phyloP scores from a whole-genome alignment of 108 stramenopile species.

The Pseudonitzschia multistriata region DNA sequence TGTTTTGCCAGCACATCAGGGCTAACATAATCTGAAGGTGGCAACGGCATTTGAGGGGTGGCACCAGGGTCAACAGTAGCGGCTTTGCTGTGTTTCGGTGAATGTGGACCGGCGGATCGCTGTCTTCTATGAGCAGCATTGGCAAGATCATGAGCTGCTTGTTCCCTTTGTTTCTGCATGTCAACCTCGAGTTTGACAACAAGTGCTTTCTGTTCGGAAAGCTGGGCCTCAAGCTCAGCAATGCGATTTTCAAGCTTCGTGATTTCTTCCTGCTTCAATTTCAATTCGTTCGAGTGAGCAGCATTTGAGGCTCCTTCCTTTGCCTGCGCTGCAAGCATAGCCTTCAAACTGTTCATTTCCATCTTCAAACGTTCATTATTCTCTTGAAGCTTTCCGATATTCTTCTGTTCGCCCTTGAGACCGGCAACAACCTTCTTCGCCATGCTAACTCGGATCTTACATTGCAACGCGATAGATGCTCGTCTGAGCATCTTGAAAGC shows the following conservation, averaged over 20 bases:
- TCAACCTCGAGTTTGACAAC: conserved; percentile 71
- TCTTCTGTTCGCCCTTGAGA: conserved; percentile 80
- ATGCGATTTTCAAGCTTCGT: conserved; percentile 69
- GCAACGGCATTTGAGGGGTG: conserved; percentile 18
- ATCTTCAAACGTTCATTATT: conserved; percentile 86
- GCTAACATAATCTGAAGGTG: conserved; percentile 46
- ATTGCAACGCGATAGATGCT: conserved; percentile 78
- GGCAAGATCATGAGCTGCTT: conserved; percentile 31
- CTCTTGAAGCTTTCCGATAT: conserved; percentile 82
- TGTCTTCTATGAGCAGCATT: conserved; percentile 3
- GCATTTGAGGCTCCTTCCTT: conserved; percentile 62
- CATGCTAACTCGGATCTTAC: conserved; percentile 47
- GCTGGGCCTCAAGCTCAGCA: conserved; percentile 65
- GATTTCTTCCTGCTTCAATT: conserved; percentile 72
- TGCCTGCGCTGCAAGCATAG: conserved; percentile 87
- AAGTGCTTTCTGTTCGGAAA: conserved; percentile 66
- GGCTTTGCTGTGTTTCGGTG: conserved; percentile 8
- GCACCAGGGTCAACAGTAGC: conserved; percentile 24
- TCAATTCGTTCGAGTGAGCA: conserved; percentile 51
- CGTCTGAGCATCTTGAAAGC: conserved; percentile 55
- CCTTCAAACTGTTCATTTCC: conserved; percentile 90
- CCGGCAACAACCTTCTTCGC: conserved; percentile 61
- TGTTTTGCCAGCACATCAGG: conserved; percentile 77
- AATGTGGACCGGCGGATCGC: conserved; percentile 5
- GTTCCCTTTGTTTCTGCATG: conserved; percentile 44